Percentiles rank a stretch among this genome's conserved stretches.
Evolutionary conservation across 139 green algal species (phyloP).

Genomic region (Nannochloris sp.): DNA sequence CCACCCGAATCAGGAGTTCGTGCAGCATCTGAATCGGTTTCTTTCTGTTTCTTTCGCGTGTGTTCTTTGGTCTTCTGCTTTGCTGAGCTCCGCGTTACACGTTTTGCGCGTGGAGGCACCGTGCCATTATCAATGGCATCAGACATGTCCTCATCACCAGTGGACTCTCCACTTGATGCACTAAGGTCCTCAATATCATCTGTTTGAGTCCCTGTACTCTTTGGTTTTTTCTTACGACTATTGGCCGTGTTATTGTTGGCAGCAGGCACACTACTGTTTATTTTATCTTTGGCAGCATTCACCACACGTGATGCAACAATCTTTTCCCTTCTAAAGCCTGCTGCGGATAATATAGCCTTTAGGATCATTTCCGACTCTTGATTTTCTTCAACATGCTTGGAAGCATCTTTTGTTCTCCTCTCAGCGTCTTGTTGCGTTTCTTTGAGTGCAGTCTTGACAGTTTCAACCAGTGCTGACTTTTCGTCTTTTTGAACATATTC

Average conservation of each 20-base stretch:
- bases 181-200: background rate
- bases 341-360: background rate
- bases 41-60: no score
- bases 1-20: no score
- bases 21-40: no score
- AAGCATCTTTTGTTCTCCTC: background rate
- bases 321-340: background rate
- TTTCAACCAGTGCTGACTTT: slow-evolving; percentile 43
- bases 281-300: background rate
- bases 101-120: background rate
- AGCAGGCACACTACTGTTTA: background rate
- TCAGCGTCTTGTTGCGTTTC: slow-evolving; percentile 19
- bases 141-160: background rate
- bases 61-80: no score
- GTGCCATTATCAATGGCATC: background rate
- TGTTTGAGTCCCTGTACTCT: background rate
- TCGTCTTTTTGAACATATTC: slow-evolving; percentile 91
- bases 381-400: slow-evolving; percentile 7
- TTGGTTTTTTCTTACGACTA: no score
- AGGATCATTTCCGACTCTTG: background rate
- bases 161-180: background rate
- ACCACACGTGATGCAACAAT: background rate
- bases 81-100: background rate
- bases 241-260: background rate
- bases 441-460: slow-evolving; percentile 21